Evolutionary conservation across 768 basidiomycete genomes (phyloP).

Genomic region (Mrakia gelida): DNA sequence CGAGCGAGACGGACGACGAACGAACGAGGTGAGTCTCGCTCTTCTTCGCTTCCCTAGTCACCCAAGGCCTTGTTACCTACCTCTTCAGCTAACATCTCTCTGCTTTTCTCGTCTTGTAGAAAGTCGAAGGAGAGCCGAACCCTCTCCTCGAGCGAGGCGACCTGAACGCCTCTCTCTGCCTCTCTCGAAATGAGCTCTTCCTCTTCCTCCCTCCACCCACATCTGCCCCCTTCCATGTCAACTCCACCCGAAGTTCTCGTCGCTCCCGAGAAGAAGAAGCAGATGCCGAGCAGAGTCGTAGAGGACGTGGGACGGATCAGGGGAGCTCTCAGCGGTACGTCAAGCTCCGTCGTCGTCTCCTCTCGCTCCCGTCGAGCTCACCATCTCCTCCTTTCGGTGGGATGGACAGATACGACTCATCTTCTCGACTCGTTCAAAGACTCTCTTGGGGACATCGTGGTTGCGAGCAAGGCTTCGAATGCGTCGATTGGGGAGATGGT

Average conservation of each 20-base stretch:
- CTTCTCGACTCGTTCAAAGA: neutral
- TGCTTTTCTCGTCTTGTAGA: neutral
- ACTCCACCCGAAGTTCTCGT: neutral
- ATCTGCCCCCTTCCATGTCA: neutral
- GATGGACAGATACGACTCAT: neutral
- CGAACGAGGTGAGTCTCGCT: neutral
- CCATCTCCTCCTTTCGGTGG: neutral
- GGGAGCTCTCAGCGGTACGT: neutral
- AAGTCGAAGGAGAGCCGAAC: too few species aligned
- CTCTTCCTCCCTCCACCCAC: slow-evolving; percentile 1
- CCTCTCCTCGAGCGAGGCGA: neutral
- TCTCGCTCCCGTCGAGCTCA: neutral
- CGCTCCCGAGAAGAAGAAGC: neutral
- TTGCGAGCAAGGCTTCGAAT: neutral
- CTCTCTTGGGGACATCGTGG: neutral
- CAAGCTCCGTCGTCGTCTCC: neutral
- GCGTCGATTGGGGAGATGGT: too few species aligned
- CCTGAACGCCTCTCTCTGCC: too few species aligned
- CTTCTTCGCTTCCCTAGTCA: neutral
- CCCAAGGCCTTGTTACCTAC: neutral
- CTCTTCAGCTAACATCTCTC: neutral
- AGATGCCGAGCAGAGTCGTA: neutral
- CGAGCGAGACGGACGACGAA: neutral
- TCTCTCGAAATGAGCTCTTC: neutral
- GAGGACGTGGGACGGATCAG: neutral